Evolutionary conservation across 495 filamentous ascomycete species (phyloP), one percentile per base, ranked within the genome.

Genomic region (Daldinia decipiens): DNA sequence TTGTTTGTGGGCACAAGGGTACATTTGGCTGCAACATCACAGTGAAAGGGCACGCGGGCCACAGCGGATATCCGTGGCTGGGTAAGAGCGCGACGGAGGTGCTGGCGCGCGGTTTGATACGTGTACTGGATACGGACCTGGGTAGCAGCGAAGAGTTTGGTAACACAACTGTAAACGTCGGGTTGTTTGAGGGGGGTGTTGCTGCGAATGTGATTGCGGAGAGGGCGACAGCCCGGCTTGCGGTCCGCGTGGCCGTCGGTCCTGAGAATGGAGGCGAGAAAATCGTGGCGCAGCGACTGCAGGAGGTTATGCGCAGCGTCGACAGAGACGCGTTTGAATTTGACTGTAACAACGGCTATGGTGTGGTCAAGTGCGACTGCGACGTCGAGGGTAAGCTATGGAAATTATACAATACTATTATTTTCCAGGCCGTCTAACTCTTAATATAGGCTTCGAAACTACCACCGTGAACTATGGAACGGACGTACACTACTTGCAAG

Each of bases 1-100:
- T 98, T 29, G 93, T 93, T 1, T 86, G 90, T 38, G 95, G 95
- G 0, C 95, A 98, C 82, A 98, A 98, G 76, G 95, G 95, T 4
- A 90, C 90, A 71, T 74, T 91, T 3, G 80, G 80, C 9, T 89
- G 93, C 69, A 79, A 83, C 6, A 63, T 98, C 45, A 80, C 80
- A 26, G 90, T 90, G 0, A 82, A 85, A 51, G 95, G 95, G 32
- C 90, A 89, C 67, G 93, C 93, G 0, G 92, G 90, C 6, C 95
- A 98, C 79, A 92, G 88, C 7, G 95, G 95, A 11, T 98, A 98
- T 73, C 95, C 95, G 0, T 90, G 89, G 88, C 82, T 95, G 12
- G 94, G 94, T 2, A 85, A 87, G 65, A 93, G 87, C 68, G 95
- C 95, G 5, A 93, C 91, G 54, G 90, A 89, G 15, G 81, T 92